phyloP scores from a whole-genome alignment of 2,329 filamentous ascomycete genomes.

The Fusarium buxicola region DNA sequence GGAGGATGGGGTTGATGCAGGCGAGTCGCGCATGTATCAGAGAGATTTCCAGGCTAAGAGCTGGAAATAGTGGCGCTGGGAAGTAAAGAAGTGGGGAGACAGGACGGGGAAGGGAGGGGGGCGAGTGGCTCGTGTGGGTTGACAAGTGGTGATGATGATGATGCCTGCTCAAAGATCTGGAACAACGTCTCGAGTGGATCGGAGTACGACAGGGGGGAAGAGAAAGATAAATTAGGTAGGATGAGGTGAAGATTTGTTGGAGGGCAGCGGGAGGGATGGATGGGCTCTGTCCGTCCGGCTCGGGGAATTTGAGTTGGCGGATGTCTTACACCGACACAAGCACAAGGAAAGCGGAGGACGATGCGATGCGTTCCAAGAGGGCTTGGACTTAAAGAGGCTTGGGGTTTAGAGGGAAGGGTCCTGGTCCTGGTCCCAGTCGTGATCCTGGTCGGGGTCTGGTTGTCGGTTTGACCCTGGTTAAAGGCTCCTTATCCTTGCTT shows the following conservation, averaged over 20 bases:
- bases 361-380: slow-evolving; percentile 20
- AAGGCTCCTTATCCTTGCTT: slow-evolving; percentile 32
- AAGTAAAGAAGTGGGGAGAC: slow-evolving; percentile 42
- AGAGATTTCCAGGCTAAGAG: slow-evolving; percentile 45
- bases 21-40: slow-evolving; percentile 48
- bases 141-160: slow-evolving; percentile 35
- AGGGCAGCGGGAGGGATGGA: slow-evolving; percentile 14
- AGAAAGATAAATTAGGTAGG: slow-evolving; percentile 14
- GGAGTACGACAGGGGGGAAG: slow-evolving; percentile 32
- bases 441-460: slow-evolving; percentile 16
- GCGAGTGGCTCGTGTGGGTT: slow-evolving; percentile 36
- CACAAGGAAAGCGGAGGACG: slow-evolving; percentile 13
- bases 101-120: slow-evolving; percentile 35
- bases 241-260: slow-evolving; percentile 1
- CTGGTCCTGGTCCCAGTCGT: slow-evolving; percentile 22
- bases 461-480: slow-evolving; percentile 17
- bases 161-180: slow-evolving; percentile 43
- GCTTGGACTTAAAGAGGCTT: slow-evolving; percentile 27
- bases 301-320: slow-evolving; percentile 44
- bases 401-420: slow-evolving; percentile 14
- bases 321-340: slow-evolving; percentile 41
- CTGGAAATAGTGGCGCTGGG: slow-evolving; percentile 44
- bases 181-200: slow-evolving; percentile 44
- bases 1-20: slow-evolving; percentile 45
- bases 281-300: slow-evolving; percentile 28